phyloP scores from a whole-genome alignment of 2,329 filamentous ascomycete genomes.

The Fusarium tupiense region DNA sequence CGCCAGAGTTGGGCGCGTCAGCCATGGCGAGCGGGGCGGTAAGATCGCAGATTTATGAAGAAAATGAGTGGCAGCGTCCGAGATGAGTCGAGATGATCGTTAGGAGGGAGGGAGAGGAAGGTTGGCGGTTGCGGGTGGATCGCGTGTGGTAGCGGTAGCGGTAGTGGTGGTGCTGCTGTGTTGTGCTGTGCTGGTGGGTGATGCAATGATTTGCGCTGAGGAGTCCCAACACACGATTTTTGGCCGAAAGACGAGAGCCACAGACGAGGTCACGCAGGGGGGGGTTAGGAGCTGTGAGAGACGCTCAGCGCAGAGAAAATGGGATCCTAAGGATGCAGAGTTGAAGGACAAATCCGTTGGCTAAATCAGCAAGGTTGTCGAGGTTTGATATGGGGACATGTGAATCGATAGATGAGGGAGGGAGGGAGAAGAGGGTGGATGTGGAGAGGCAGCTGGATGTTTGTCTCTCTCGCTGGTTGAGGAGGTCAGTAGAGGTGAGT shows the following conservation, averaged over 20 bases:
- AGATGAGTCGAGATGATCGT: slow-evolving; percentile 34
- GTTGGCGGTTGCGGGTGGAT: slow-evolving; percentile 43
- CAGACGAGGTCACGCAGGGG: slow-evolving; percentile 13
- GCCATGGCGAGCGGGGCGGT: slow-evolving; percentile 73
- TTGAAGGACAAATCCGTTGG: slow-evolving; percentile 29
- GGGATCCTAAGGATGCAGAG: slow-evolving; percentile 22
- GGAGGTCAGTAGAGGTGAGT: background rate
- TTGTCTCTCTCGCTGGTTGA: slow-evolving; percentile 13
- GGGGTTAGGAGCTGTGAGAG: slow-evolving; percentile 6
- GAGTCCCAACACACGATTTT: slow-evolving; percentile 46
- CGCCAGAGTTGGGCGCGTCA: slow-evolving; percentile 87
- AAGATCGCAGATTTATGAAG: slow-evolving; percentile 46
- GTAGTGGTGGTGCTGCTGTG: background rate
- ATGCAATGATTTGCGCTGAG: slow-evolving; percentile 48
- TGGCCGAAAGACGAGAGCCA: slow-evolving; percentile 30
- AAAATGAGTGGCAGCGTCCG: slow-evolving; percentile 34
- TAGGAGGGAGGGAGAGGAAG: slow-evolving; percentile 33
- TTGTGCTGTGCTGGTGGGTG: slow-evolving; percentile 32
- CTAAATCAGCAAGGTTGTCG: slow-evolving; percentile 28
- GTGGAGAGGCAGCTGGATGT: slow-evolving; percentile 38
- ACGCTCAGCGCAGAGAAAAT: slow-evolving; percentile 29
- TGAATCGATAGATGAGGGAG: slow-evolving; percentile 44
- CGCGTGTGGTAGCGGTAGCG: slow-evolving; percentile 36
- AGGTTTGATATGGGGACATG: slow-evolving; percentile 33
- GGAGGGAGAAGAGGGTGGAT: slow-evolving; percentile 33